Percentiles rank a stretch among this genome's conserved stretches.
Conservation (phyloP, 2,329 filamentous ascomycete genomes). For the Beauveria medogensis region DNA sequence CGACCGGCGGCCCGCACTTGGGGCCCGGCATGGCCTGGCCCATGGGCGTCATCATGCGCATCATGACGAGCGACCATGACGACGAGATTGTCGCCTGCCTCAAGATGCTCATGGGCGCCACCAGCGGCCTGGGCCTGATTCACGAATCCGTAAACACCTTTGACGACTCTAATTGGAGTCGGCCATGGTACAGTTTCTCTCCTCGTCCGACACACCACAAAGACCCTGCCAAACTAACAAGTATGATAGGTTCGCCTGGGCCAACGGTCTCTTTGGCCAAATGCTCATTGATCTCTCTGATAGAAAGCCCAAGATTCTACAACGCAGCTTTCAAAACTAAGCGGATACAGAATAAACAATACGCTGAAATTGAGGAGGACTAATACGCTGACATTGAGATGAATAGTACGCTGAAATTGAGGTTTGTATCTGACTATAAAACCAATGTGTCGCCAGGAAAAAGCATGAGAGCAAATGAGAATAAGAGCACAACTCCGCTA, state of each 20-base stretch:
- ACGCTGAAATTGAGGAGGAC: not conserved
- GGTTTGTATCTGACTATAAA: not conserved
- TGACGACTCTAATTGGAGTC: slow-evolving; percentile 24
- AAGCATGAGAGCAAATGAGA: not conserved
- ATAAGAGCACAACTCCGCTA: not conserved
- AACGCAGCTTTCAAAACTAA: slow-evolving; percentile 37
- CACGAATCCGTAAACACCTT: slow-evolving; percentile 52
- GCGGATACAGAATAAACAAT: not conserved
- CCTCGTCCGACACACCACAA: slow-evolving; percentile 15
- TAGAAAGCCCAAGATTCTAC: slow-evolving; percentile 60
- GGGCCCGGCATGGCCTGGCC: slow-evolving; percentile 73
- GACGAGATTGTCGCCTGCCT: slow-evolving; percentile 64
- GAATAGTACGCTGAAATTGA: not conserved
- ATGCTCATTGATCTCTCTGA: slow-evolving; percentile 68
- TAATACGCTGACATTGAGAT: not conserved
- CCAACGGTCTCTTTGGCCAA: slow-evolving; percentile 81
- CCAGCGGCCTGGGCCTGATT: slow-evolving; percentile 65
- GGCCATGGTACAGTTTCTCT: slow-evolving; percentile 25
- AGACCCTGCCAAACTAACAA: not conserved
- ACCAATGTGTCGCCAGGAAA: not conserved
- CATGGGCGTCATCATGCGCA: slow-evolving; percentile 74
- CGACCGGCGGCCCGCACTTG: slow-evolving; percentile 44
- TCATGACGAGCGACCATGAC: slow-evolving; percentile 69
- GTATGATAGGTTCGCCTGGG: slow-evolving; percentile 70
- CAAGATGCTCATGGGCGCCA: slow-evolving; percentile 56